Evolutionary conservation across 805 yeast genomes (phyloP).

Genomic region (Myxozyma neotropica): DNA sequence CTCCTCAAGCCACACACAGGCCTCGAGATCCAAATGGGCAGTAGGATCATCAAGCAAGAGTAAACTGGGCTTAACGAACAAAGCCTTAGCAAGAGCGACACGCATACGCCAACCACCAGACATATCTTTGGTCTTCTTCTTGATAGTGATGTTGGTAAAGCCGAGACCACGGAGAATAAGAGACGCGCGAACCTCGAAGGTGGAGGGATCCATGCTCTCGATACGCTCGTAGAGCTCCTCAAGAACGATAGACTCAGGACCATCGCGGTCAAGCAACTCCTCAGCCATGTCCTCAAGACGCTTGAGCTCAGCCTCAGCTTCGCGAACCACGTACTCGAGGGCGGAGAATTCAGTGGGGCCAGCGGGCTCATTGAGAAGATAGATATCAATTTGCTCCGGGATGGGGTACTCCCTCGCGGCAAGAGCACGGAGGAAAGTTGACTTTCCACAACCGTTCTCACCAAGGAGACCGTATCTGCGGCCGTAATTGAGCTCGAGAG

Average conservation of each 20-base stretch:
- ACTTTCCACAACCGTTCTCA: constrained; percentile 98
- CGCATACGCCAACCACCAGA: constrained; percentile 99
- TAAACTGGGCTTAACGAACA: constrained; percentile 96
- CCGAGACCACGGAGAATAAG: constrained; percentile 96
- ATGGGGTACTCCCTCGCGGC: constrained; percentile 97
- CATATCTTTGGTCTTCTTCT: constrained; percentile 96
- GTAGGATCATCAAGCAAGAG: constrained; percentile 97
- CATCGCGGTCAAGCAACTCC: constrained; percentile 82
- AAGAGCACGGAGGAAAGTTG: constrained; percentile 87
- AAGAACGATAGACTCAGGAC: constrained; percentile 86
- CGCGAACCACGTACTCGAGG: constrained; percentile 92
- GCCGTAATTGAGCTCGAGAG: constrained; percentile 91
- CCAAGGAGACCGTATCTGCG: constrained; percentile 97
- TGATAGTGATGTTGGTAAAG: constrained; percentile 81
- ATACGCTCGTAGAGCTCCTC: constrained; percentile 93
- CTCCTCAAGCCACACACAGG: constrained; percentile 99
- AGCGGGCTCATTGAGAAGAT: constrained; percentile 95
- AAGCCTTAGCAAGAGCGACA: constrained; percentile 96
- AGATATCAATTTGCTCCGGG: constrained; percentile 88
- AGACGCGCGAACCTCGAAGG: constrained; percentile 96
- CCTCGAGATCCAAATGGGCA: constrained; percentile 98
- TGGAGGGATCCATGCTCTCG: constrained; percentile 92
- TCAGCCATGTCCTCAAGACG: constrained; percentile 90
- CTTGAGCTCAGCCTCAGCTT: constrained; percentile 91
- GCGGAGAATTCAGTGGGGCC: constrained; percentile 91